Base-by-base conservation (phyloP, 768 basidiomycete genomes). In the Rhizopogon roseolus region DNA sequence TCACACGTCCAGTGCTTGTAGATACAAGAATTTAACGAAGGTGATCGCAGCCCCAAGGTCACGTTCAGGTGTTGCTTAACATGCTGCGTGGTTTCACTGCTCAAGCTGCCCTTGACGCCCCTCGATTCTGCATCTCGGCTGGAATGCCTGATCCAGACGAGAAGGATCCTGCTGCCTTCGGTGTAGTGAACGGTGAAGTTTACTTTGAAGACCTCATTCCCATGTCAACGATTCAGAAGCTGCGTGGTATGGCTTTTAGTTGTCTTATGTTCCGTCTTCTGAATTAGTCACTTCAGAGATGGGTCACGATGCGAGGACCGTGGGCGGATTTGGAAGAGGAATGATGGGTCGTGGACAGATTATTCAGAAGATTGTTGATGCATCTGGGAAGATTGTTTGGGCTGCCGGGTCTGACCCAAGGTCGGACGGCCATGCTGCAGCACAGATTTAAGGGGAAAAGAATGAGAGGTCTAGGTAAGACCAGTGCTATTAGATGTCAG, bases 41-140 rank as follows among this genome's bases (percentile, higher is more conserved):
- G 36, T 44, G 28, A 40, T 39, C 27, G 41, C 49, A 97, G 82
- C 96, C 96, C 1, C 94, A 96, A 77, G 95, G 97, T 0, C 96
- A 98, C 61, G 81, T 98, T 4, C 97, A 99, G 70, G 94, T 98
- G 6, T 76, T 98, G 25, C 71, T 98, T 28, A 97, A 94, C 65
- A 80, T 97, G 49, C 78, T 98, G 27, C 81, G 93, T 43, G 95
- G 95, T 2, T 91, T 84, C 67, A 88, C 85, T 2, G 80, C 85
- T 0, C 97, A 99, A 71, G 84, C 90, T 3, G 90, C 94, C 13
- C 81, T 99, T 37, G 96, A 98, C 69, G 88, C 93, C 0, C 96
- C 95, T 8, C 84, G 96, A 13, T 97, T 98, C 74, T 98, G 95
- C 66, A 98, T 98, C 54, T 94, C 93, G 13, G 82, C 92, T 16